Conservation (phyloP, 768 basidiomycete genomes). For the Xerocomellus dryophilus region DNA sequence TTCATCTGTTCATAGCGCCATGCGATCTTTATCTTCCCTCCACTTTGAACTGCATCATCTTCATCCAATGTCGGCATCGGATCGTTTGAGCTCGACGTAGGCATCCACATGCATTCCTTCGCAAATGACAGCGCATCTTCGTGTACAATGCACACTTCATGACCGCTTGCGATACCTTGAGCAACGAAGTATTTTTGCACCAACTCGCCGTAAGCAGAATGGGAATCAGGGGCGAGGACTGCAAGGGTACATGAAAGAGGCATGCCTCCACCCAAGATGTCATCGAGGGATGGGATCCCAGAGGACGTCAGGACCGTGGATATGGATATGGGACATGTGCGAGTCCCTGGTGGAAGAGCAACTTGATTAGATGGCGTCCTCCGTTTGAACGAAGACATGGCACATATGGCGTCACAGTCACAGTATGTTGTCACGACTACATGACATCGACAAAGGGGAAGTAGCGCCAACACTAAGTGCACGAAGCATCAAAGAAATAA, state of each 20-base stretch:
- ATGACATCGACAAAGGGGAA: no score
- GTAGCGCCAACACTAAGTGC: no score
- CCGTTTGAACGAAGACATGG: conserved; percentile 82
- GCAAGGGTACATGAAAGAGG: conserved; percentile 76
- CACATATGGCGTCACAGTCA: conserved; percentile 12
- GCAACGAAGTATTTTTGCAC: conserved; percentile 86
- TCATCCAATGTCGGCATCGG: conserved; percentile 31
- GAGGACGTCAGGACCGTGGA: conserved; percentile 68
- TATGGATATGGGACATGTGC: conserved; percentile 52
- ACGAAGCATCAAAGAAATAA: neutral
- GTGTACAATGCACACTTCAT: conserved; percentile 66
- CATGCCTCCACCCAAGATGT: conserved; percentile 88
- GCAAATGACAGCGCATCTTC: conserved; percentile 56
- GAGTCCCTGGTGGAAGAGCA: conserved; percentile 49
- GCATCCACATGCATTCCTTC: conserved; percentile 79
- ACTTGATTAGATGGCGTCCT: conserved; percentile 47
- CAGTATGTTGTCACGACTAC: conserved; percentile 2
- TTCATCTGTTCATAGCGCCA: conserved; percentile 97
- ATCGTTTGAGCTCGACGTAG: conserved; percentile 24
- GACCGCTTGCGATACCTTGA: conserved; percentile 75
- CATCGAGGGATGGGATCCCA: conserved; percentile 91
- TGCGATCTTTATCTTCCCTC: conserved; percentile 84
- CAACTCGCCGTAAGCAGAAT: conserved; percentile 82
- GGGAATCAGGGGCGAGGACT: conserved; percentile 78
- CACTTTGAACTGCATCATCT: conserved; percentile 34